These are phyloP conservation scores for Incumbomyces lentus DNA, from an alignment of 2,329 filamentous ascomycete species.

Conservation along the genomic window DNA sequence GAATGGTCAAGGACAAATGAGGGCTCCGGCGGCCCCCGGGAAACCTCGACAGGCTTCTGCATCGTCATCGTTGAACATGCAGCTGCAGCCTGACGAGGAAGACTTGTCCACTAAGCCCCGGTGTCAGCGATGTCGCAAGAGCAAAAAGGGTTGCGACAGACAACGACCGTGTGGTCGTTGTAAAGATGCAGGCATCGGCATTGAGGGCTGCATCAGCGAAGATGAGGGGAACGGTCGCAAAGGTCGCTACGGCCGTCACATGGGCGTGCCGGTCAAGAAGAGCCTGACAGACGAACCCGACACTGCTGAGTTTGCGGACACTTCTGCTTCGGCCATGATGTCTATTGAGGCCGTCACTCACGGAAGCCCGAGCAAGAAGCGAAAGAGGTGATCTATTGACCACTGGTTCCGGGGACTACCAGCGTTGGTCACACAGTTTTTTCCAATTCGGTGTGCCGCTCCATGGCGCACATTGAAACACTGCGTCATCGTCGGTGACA, in stretches of 20 bases:
- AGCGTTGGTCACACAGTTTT: no score
- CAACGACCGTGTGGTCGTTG: constrained; percentile 91
- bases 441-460: no score
- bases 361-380: constrained; percentile 49
- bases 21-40: constrained; percentile 9
- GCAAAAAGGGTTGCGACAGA: constrained; percentile 97
- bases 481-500: no score
- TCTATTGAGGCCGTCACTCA: constrained; percentile 23
- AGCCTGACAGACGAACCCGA: constrained; percentile 25
- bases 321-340: not conserved
- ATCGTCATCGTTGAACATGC: constrained; percentile 52
- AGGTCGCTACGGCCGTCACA: constrained; percentile 69
- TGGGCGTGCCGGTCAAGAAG: constrained; percentile 59
- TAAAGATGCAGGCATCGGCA: constrained; percentile 86
- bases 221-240: constrained; percentile 96
- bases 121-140: constrained; percentile 97
- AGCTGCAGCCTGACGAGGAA: constrained; percentile 62
- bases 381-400: constrained; percentile 44
- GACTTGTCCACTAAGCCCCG: constrained; percentile 91
- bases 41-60: constrained; percentile 51
- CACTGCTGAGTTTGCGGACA: not conserved
- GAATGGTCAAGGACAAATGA: not conserved
- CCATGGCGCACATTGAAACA: no score
- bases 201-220: constrained; percentile 91
- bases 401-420: no score